phyloP scores from a whole-genome alignment of 2,329 filamentous ascomycete species.

The Hypocrella siamensis region DNA sequence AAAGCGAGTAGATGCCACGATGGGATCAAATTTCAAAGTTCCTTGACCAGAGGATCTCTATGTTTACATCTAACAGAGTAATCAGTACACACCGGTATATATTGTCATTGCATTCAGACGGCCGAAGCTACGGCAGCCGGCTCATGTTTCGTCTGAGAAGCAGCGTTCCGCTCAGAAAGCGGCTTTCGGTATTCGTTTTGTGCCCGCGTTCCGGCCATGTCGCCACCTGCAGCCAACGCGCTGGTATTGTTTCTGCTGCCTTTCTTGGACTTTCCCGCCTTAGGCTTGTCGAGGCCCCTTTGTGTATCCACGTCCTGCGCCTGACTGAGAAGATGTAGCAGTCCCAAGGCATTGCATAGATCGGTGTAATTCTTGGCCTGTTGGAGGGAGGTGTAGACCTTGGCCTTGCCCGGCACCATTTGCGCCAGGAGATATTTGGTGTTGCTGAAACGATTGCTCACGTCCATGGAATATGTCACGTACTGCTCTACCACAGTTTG shows the following conservation, averaged over 20 bases:
- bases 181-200: slow-evolving; percentile 16
- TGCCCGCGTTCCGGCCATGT: slow-evolving; percentile 23
- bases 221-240: slow-evolving; percentile 32
- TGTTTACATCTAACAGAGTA: too few relatives aligned
- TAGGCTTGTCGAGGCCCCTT: slow-evolving; percentile 41
- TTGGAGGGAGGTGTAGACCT: slow-evolving; percentile 45
- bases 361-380: slow-evolving; percentile 56
- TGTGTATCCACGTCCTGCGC: slow-evolving; percentile 52
- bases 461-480: slow-evolving; percentile 53
- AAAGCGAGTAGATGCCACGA: too few relatives aligned
- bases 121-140: slow-evolving; percentile 9
- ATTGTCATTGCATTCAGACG: too few relatives aligned
- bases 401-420: slow-evolving; percentile 67
- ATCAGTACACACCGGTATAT: too few relatives aligned
- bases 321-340: slow-evolving; percentile 44
- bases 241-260: slow-evolving; percentile 17
- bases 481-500: slow-evolving; percentile 63
- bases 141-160: slow-evolving; percentile 9
- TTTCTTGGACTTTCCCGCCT: slow-evolving; percentile 13
- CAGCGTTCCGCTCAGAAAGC: slow-evolving; percentile 18
- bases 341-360: slow-evolving; percentile 47
- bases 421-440: slow-evolving; percentile 83
- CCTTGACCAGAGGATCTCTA: too few relatives aligned
- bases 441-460: slow-evolving; percentile 80
- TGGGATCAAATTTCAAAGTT: too few relatives aligned